Evolutionary conservation across 345 rosid genomes (phyloP), one percentile per base, ranked within the genome.

Genomic region (Citrus mangshanensis): DNA sequence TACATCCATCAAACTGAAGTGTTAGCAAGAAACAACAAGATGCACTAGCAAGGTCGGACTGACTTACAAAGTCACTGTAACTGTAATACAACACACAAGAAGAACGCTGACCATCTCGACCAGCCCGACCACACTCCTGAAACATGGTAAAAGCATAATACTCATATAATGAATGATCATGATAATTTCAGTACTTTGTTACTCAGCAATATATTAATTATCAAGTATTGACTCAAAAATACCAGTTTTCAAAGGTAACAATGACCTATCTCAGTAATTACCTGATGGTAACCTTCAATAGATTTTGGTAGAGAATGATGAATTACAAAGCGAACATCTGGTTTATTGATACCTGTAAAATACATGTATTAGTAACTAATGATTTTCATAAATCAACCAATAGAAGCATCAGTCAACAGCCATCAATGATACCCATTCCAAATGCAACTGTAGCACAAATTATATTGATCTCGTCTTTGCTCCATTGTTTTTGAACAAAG

Each of bases 281-380:
- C 99, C 95, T 96, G 99, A 87, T 96, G 98, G 85, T 96, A 96
- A 81, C 99, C 99, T 89, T 96, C 99, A 79, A 96, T 93, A 46
- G 99, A 96, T 83, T 96, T 96, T 56, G 99, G 99, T 62, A 96
- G 95, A 58, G 99, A 96, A 82, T 96, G 99, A 85, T 96, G 99
- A 85, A 96, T 94, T 79, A 96, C 99, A 89, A 92, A 96, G 81
- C 99, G 97, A 35, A 96, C 99, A 82, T 96, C 99, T 65, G 99
- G 99, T 83, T 96, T 96, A 88, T 96, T 96, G 81, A 96, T 96
- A 81, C 99, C 99, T 96, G 86, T 32, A 87, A 89, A 86, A 87
- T 65, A 70, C 22, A 69, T 64, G 65, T 63, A 76, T 77, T 82
- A 38, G 34, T 16, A 46, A 16, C 65, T 54, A 58, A 54, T 68